Base-by-base conservation (phyloP, 2,329 filamentous ascomycete species). In the Botrytis byssoidea region DNA sequence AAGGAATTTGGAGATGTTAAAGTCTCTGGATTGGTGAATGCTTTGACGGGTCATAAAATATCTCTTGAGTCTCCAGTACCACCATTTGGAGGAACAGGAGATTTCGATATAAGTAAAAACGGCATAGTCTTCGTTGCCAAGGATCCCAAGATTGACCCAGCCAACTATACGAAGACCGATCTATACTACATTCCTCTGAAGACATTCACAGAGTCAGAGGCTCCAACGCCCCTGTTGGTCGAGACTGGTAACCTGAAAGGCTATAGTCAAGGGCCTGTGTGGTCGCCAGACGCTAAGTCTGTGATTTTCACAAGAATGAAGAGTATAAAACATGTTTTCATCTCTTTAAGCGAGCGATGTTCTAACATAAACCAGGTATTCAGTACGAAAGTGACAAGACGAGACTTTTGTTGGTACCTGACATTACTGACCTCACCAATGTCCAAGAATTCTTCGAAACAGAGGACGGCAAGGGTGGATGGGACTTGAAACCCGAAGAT, bases 301-400 rank as follows among this genome's bases (percentile, higher is more conserved):
- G 85, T 95, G 40, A 93, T 89, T 2, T 97, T 97, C 81, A 86
- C 93, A 44, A 89, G 92, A 75, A 97, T 97, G 94, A 87, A 88
- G 76, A 87, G 87, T 73, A 69, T 25, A 48, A 42, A 32, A 32
- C 6, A n/a, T n/a, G 3, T 42, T 57, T 57, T 57, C 22, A 25
- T 40, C 42, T 20, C 20, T 25, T 25, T 25, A 32, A 1, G 37
- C 29, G 3, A 32, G 8, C 10, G 44, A 32, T 16, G 1, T 32
- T 69, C 66, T 69, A 57, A 69, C 66, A 40, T 16, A 42, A 69
- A 32, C 12, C 37, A 69, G 66, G 18, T 16, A 86, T 89, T 70
- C 89, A 91, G 74, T 97, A 97, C 81, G 94, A 98, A 82, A 89
- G 91, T 25, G 94, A 97, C 83, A 92, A 92, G 81, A 87, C 91